Evolutionary conservation across 2,329 filamentous ascomycete genomes (phyloP).

Genomic region (Bimuria novae-zelandiae): DNA sequence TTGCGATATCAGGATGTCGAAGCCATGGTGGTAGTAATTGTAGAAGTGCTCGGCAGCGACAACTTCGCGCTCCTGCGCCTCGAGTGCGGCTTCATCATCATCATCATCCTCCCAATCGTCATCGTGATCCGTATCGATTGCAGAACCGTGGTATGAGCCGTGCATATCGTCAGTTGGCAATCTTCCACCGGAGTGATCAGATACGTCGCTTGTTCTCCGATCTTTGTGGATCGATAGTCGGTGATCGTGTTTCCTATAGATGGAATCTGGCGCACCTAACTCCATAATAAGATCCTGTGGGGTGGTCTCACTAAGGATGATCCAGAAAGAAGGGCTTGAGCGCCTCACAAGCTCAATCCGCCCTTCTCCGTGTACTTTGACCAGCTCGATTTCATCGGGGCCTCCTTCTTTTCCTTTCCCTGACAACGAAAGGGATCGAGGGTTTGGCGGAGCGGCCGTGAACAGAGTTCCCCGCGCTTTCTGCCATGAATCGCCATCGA

Average conservation of each 20-base stretch:
- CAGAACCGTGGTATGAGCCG: slow-evolving; percentile 41
- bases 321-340: slow-evolving; percentile 68
- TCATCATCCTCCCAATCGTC: slow-evolving; percentile 54
- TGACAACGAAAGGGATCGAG: slow-evolving; percentile 71
- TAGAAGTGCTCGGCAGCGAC: slow-evolving; percentile 78
- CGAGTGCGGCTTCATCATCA: slow-evolving; percentile 51
- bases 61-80: slow-evolving; percentile 63
- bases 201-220: slow-evolving; percentile 42
- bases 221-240: slow-evolving; percentile 78
- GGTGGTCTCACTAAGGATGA: slow-evolving; percentile 82
- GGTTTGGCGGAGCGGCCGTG: slow-evolving; percentile 72
- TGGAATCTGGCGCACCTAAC: slow-evolving; percentile 89
- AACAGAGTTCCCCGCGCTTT: slow-evolving; percentile 78
- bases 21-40: slow-evolving; percentile 95
- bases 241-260: slow-evolving; percentile 89
- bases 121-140: slow-evolving; percentile 44
- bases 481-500: slow-evolving; percentile 87
- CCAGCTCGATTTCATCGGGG: slow-evolving; percentile 86
- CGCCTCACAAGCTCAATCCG: slow-evolving; percentile 77
- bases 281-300: slow-evolving; percentile 90
- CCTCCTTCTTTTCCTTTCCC: slow-evolving; percentile 75
- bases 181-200: slow-evolving; percentile 36
- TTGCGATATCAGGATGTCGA: slow-evolving; percentile 88
- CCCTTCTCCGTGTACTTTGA: slow-evolving; percentile 78
- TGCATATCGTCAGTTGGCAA: slow-evolving; percentile 36